Percentiles rank a stretch among this genome's conserved stretches.
Conservation (phyloP, 371 early-diverging fungal genomes). For the Mortierella sp. region DNA sequence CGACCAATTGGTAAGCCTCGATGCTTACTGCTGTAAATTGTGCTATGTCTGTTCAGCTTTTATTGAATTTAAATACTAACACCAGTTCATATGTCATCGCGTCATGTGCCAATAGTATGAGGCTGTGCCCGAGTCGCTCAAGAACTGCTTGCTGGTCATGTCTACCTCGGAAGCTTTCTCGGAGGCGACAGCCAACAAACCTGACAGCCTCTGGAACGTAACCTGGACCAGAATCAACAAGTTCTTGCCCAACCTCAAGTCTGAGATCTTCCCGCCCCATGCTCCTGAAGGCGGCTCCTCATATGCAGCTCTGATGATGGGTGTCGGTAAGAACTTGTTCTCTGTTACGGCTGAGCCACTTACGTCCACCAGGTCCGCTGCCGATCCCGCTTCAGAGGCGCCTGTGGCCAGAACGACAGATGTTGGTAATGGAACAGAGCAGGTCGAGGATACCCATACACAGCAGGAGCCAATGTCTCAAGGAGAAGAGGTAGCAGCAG, state of each 20-base stretch:
- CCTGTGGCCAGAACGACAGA: not conserved
- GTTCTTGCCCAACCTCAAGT: conserved; percentile 66
- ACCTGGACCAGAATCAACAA: conserved; percentile 70
- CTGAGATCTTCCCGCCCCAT: conserved; percentile 66
- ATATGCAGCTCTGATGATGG: conserved; percentile 53
- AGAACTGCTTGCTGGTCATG: conserved; percentile 81
- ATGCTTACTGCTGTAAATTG: no score
- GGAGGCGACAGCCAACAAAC: conserved; percentile 27
- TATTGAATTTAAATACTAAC: no score
- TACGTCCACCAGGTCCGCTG: not conserved
- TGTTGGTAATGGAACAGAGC: not conserved
- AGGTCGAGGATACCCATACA: not conserved
- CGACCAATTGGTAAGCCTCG: conserved; percentile 62
- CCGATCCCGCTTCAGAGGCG: no score
- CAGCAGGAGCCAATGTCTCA: not conserved
- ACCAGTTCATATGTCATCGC: no score
- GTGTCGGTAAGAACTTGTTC: conserved; percentile 47
- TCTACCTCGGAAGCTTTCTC: conserved; percentile 63
- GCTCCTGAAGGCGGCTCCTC: conserved; percentile 40
- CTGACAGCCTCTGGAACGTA: conserved; percentile 63
- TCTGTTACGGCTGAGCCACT: conserved; percentile 3
- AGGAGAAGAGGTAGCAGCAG: no score
- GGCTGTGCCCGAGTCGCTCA: conserved; percentile 74
- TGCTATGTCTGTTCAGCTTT: no score
- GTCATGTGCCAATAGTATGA: conserved; percentile 58